Conservation (phyloP, 179 eudicot species). For the Camellia oleifera region DNA sequence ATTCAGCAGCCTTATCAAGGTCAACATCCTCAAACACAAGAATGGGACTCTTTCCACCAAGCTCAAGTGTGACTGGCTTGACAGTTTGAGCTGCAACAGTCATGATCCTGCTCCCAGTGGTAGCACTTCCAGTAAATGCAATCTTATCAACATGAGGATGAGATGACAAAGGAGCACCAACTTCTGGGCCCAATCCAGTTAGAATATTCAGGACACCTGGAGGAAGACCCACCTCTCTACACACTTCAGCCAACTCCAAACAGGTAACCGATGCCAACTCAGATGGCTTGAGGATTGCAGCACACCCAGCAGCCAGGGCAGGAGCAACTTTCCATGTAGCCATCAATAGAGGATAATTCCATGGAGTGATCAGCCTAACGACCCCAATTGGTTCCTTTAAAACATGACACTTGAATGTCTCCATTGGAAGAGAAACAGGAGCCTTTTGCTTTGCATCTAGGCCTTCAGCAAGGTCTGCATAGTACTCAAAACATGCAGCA, state of each 20-base stretch:
- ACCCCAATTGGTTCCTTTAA: slow-evolving; percentile 90
- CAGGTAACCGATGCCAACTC: slow-evolving; percentile 89
- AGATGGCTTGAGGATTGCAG: slow-evolving; percentile 93
- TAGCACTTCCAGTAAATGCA: slow-evolving; percentile 94
- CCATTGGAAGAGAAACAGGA: slow-evolving; percentile 82
- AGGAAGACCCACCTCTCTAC: slow-evolving; percentile 90
- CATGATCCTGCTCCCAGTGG: slow-evolving; percentile 93
- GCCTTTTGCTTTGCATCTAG: slow-evolving; percentile 85
- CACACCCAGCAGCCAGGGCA: slow-evolving; percentile 98
- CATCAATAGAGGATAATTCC: slow-evolving; percentile 97
- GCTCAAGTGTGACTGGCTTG: slow-evolving; percentile 96
- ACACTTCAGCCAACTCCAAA: slow-evolving; percentile 82
- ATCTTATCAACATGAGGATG: slow-evolving; percentile 98
- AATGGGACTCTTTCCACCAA: slow-evolving; percentile 99
- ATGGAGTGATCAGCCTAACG: slow-evolving; percentile 97
- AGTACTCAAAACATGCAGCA: slow-evolving; percentile 88
- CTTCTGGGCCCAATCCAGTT: slow-evolving; percentile 89
- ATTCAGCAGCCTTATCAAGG: slow-evolving; percentile 93
- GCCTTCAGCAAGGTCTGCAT: slow-evolving; percentile 94
- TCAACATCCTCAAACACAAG: slow-evolving; percentile 95
- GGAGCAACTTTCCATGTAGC: slow-evolving; percentile 99
- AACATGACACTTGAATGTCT: slow-evolving; percentile 77
- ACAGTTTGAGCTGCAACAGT: slow-evolving; percentile 83
- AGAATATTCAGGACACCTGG: slow-evolving; percentile 83
- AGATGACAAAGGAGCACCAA: slow-evolving; percentile 91